Conservation (phyloP, 495 filamentous ascomycete genomes). For the Cudoniella acicularis region DNA sequence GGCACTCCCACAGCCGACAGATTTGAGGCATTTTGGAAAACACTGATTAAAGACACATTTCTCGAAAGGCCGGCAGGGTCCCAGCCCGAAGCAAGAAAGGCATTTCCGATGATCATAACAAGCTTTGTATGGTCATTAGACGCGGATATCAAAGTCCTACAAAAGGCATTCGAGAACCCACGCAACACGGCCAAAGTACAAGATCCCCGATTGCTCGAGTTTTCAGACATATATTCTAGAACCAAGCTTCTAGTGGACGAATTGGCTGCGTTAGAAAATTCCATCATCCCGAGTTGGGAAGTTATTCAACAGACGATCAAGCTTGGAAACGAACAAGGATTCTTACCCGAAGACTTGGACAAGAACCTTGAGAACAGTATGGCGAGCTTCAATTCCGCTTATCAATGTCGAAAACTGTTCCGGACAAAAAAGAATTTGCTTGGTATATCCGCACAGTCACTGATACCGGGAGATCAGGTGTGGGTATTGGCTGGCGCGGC, state of each 20-base stretch:
- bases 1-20: background rate
- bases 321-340: background rate
- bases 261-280: background rate
- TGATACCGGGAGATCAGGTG: slow-evolving; percentile 7
- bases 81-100: slow-evolving; percentile 7
- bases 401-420: slow-evolving; percentile 13
- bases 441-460: slow-evolving; percentile 2
- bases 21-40: slow-evolving; percentile 14
- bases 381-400: slow-evolving; percentile 16
- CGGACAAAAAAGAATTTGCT: slow-evolving; percentile 6
- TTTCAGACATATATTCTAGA: background rate
- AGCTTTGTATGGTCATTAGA: slow-evolving; percentile 8
- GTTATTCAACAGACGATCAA: background rate
- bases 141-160: background rate
- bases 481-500: slow-evolving; percentile 12
- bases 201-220: background rate
- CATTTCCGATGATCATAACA: slow-evolving; percentile 14
- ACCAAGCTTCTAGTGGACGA: background rate
- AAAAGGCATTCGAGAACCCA: background rate
- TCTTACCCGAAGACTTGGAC: background rate
- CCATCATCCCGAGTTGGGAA: background rate
- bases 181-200: background rate
- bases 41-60: slow-evolving; percentile 20
- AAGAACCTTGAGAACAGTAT: slow-evolving; percentile 6
- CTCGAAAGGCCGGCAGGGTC: slow-evolving; percentile 1